These are phyloP conservation scores for Crithidia sp. DNA, from an alignment of 208 protist species.

Conservation along the genomic window DNA sequence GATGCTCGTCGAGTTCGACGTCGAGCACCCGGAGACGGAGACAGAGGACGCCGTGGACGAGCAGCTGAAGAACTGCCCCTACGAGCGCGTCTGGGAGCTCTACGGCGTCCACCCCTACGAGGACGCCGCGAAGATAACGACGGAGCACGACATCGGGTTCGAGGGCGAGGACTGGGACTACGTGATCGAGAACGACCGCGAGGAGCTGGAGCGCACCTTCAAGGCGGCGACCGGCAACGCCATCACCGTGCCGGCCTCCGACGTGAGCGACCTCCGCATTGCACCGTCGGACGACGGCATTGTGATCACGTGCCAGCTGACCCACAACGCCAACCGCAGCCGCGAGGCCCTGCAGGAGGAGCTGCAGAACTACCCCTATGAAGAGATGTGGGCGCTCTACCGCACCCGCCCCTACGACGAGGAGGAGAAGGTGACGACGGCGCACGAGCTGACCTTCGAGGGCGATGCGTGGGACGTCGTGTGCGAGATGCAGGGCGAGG, in stretches of 20 bases:
- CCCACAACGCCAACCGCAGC: slow-evolving; percentile 23
- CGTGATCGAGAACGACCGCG: slow-evolving; percentile 28
- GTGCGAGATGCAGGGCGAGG: slow-evolving; percentile 25
- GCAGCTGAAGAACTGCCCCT: slow-evolving; percentile 46
- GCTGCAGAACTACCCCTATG: slow-evolving; percentile 44
- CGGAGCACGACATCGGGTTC: slow-evolving; percentile 50
- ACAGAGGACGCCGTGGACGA: slow-evolving; percentile 41
- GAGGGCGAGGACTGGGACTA: slow-evolving; percentile 66
- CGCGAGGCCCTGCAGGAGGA: slow-evolving; percentile 28
- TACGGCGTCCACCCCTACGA: slow-evolving; percentile 44
- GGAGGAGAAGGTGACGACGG: slow-evolving; percentile 37
- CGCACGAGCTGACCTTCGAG: slow-evolving; percentile 62
- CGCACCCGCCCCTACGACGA: slow-evolving; percentile 43
- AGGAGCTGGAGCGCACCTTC: slow-evolving; percentile 46
- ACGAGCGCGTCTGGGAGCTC: slow-evolving; percentile 52
- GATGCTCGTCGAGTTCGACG: slow-evolving; percentile 38
- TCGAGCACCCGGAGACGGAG: slow-evolving; percentile 49
- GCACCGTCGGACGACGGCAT: slow-evolving; percentile 32
- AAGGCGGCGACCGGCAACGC: slow-evolving; percentile 38
- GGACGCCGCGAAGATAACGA: slow-evolving; percentile 26
- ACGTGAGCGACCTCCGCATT: slow-evolving; percentile 23
- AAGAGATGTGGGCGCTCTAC: slow-evolving; percentile 53
- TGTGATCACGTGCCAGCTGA: slow-evolving; percentile 39
- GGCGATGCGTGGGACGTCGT: slow-evolving; percentile 65
- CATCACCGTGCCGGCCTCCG: slow-evolving; percentile 30